A percentile compares a stretch with the other conserved stretches of the same genome.
These are phyloP conservation scores for Apiospora phragmitis DNA, from an alignment of 2,329 filamentous ascomycete genomes.

Conservation along the genomic window DNA sequence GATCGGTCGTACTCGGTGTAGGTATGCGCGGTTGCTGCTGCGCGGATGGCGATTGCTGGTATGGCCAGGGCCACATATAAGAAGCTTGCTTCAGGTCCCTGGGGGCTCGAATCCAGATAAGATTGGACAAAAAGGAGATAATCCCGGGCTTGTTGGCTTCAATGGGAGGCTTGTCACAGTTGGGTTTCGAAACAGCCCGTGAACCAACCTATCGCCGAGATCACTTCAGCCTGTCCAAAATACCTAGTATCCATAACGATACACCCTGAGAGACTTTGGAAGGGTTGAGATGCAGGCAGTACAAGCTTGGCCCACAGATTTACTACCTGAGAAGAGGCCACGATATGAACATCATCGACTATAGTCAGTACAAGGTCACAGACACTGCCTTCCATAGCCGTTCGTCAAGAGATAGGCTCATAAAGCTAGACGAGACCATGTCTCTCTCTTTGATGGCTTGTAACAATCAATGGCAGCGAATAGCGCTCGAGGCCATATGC, in stretches of 20 bases:
- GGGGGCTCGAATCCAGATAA: slow-evolving; percentile 11
- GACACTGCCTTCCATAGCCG: slow-evolving; percentile 46
- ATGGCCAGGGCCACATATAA: slow-evolving; percentile 16
- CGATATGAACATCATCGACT: slow-evolving; percentile 22
- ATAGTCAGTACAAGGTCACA: slow-evolving; percentile 34
- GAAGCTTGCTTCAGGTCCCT: slow-evolving; percentile 22
- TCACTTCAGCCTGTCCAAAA: slow-evolving; percentile 21
- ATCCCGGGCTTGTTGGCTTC: slow-evolving; percentile 10
- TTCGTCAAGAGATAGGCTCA: slow-evolving; percentile 46
- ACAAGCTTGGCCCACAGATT: slow-evolving; percentile 4
- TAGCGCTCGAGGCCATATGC: slow-evolving; percentile 65
- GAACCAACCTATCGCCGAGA: slow-evolving; percentile 17
- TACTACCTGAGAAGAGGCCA: slow-evolving; percentile 10
- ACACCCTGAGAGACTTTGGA: slow-evolving; percentile 10
- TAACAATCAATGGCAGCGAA: slow-evolving; percentile 57
- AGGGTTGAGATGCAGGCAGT: slow-evolving; percentile 11
- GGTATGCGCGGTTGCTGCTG: slow-evolving; percentile 8
- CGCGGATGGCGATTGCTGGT: slow-evolving; percentile 2
- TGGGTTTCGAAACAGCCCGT: slow-evolving; percentile 15
- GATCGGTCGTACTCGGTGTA: neutral
- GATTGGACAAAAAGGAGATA: slow-evolving; percentile 4
- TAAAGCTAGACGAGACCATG: slow-evolving; percentile 40
- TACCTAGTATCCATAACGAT: slow-evolving; percentile 1
- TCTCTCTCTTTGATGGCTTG: slow-evolving; percentile 46
- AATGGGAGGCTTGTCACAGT: slow-evolving; percentile 4